Conservation (phyloP, 2,329 filamentous ascomycete species). For the Penicillium sp. region DNA sequence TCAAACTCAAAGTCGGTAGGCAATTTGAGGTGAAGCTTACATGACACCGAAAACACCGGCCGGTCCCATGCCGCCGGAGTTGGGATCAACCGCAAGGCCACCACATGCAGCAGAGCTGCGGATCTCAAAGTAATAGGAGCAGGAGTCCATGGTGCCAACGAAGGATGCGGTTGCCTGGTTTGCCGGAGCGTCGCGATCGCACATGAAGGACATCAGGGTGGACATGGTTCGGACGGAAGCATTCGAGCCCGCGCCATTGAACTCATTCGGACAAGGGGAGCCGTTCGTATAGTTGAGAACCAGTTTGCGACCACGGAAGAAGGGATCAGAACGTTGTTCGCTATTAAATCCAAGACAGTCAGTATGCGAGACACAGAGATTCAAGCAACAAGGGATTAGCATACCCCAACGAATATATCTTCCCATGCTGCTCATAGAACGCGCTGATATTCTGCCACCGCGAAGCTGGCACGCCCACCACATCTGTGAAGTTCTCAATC, state of each 20-base stretch:
- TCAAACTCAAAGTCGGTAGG: background rate
- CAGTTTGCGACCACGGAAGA: conserved; percentile 60
- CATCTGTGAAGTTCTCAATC: conserved; percentile 48
- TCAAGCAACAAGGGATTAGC: conserved; percentile 9
- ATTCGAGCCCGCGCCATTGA: conserved; percentile 26
- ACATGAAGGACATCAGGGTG: conserved; percentile 88
- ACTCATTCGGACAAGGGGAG: conserved; percentile 62
- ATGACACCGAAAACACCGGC: conserved; percentile 88
- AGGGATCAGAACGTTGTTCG: conserved; percentile 46
- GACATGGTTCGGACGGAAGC: conserved; percentile 59
- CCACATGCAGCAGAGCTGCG: conserved; percentile 83
- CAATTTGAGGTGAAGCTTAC: conserved; percentile 47
- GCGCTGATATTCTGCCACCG: conserved; percentile 51
- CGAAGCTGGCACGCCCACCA: conserved; percentile 45
- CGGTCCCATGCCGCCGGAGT: conserved; percentile 62
- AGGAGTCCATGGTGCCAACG: conserved; percentile 85
- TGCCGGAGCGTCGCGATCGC: conserved; percentile 75
- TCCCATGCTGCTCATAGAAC: conserved; percentile 46
- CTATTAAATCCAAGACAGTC: conserved; percentile 24
- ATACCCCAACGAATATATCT: conserved; percentile 51
- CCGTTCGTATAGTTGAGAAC: conserved; percentile 76
- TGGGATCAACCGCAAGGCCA: conserved; percentile 60
- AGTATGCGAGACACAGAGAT: background rate
- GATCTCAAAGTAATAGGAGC: conserved; percentile 93
- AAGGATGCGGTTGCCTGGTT: conserved; percentile 75